Evolutionary conservation across 108 stramenopile species (phyloP), one percentile per base, ranked within the genome.

Genomic region (Fragilariopsis cylindrus): DNA sequence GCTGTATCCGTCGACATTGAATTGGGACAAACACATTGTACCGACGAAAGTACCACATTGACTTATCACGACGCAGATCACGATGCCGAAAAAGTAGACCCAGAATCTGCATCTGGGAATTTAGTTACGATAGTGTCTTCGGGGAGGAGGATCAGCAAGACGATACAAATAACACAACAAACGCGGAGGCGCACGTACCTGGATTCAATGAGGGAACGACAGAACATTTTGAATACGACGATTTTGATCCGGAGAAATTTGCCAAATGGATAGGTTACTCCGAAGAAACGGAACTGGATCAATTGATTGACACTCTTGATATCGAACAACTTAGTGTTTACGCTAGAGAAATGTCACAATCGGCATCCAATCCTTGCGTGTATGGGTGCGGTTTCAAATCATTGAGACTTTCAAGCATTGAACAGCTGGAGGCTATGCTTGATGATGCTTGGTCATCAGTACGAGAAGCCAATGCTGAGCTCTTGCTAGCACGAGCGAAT

Each of bases 251-350:
- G 7, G 52, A 55, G 5, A 43, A 48, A 7, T 72, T 72, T 67
- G 77, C 77, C 3, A 66, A 42, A 40, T 42, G 63, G 54, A 48
- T 78, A 53, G 77, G 77, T 21, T 72, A 70, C 42, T 30, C 13
- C 7, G 77, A 78, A 53, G 77, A 78, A 48, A 72, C 71, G 3
- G 46, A 56, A 57, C 40, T 72, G 30, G 71, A 66, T 18, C n/a
- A 67, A 39, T 7, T 65, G 4, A 21, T 78, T 16, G 64, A 71
- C 44, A 62, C 49, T 47, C 86, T 88, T 74, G 93, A 89, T 7
- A 89, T 90, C 3, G 92, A 90, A 66, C 92, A 93, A 70, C 82
- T 85, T 15, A 87, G 88, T 70, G 83, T 93, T 39, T 95, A 92
- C 72, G 80, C 81, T 42, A 55, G 92, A 44, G 94, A 95, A 73